Conservation (phyloP, 1,284 basidiomycete species). For the Ceratobasidium sp. region DNA sequence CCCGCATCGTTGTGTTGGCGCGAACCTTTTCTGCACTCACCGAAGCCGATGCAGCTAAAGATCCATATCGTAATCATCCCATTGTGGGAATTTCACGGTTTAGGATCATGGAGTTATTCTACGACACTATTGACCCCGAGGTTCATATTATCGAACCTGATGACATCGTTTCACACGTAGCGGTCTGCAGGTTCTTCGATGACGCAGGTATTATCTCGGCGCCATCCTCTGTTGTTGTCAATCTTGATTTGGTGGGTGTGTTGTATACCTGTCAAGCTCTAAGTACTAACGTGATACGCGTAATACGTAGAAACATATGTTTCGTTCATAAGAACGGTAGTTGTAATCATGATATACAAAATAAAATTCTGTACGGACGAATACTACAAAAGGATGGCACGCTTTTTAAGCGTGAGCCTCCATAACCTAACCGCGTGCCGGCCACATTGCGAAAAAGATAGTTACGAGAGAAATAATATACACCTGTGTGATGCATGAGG, state of each 20-base stretch:
- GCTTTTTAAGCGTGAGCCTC: no score
- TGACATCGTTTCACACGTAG: not conserved
- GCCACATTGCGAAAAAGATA: no score
- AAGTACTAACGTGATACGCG: no score
- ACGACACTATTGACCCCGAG: not conserved
- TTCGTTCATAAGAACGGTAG: no score
- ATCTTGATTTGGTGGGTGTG: not conserved
- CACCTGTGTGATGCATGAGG: no score
- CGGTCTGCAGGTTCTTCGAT: not conserved
- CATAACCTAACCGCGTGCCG: no score
- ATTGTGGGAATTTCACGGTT: not conserved
- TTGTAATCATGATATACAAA: no score
- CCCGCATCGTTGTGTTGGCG: not conserved
- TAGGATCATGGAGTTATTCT: not conserved
- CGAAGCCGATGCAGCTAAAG: not conserved
- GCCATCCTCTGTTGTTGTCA: not conserved
- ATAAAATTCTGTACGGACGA: no score
- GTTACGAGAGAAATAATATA: no score
- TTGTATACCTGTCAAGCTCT: no score
- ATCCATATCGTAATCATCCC: slow-evolving; percentile 3
- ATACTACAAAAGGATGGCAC: no score
- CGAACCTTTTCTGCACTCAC: not conserved
- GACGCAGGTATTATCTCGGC: not conserved
- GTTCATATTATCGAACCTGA: not conserved
- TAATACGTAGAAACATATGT: no score